phyloP scores from a whole-genome alignment of 495 filamentous ascomycete species.

The Penicillium alfredii region DNA sequence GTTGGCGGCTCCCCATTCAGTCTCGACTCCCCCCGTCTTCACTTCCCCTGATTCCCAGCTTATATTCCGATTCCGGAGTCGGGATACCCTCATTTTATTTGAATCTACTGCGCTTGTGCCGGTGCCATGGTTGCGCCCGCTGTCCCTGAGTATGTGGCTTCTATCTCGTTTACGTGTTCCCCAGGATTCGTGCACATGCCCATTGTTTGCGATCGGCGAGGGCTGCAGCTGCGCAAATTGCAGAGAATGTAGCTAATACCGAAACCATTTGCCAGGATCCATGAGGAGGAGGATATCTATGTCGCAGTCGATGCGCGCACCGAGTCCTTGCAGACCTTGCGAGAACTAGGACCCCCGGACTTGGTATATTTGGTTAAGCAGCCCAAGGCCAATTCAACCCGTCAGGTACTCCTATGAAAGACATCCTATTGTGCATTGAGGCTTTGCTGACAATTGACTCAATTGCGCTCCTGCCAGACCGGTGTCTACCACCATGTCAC shows the following conservation, averaged over 20 bases:
- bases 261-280: constrained; percentile 55
- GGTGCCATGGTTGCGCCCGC: constrained; percentile 78
- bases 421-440: background rate
- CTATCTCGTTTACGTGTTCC: constrained; percentile 32
- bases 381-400: constrained; percentile 49
- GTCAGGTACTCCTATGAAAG: constrained; percentile 41
- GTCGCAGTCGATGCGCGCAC: constrained; percentile 86
- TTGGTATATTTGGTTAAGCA: constrained; percentile 93
- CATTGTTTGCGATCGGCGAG: constrained; percentile 11
- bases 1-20: constrained; percentile 10
- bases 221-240: constrained; percentile 5
- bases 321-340: constrained; percentile 72
- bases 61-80: constrained; percentile 1
- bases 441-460: constrained; percentile 4
- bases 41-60: constrained; percentile 1
- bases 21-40: constrained; percentile 7
- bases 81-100: constrained; percentile 1
- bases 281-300: constrained; percentile 77
- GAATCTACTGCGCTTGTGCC: constrained; percentile 18
- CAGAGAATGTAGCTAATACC: constrained; percentile 15
- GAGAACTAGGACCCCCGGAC: constrained; percentile 93
- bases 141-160: constrained; percentile 72
- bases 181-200: constrained; percentile 23
- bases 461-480: constrained; percentile 44
- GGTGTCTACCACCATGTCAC: constrained; percentile 98